Percentiles rank a stretch among this genome's conserved stretches.
Conservation (phyloP, 148 eudicot genomes). For the Nepenthes gracilis region DNA sequence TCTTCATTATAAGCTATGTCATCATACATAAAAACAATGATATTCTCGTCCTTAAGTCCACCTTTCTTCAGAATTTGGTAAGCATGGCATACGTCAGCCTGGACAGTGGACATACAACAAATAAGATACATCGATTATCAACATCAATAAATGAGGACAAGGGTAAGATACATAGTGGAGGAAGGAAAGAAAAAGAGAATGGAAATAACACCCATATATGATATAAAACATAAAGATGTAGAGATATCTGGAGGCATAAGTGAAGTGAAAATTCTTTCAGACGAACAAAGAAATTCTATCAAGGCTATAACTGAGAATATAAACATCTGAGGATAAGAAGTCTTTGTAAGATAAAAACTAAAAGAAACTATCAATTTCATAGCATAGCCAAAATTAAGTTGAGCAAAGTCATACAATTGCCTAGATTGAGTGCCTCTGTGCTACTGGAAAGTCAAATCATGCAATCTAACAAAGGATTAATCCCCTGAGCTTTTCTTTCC, state of each 20-base stretch:
- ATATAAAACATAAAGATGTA: background rate
- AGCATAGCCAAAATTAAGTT: background rate
- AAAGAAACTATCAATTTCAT: background rate
- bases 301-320: background rate
- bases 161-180: background rate
- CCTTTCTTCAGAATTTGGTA: slow-evolving; percentile 57
- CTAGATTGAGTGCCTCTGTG: background rate
- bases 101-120: background rate
- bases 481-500: background rate
- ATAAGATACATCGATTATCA: background rate
- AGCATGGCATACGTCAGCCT: slow-evolving; percentile 63
- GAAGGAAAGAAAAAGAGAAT: background rate
- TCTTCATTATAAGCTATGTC: slow-evolving; percentile 39
- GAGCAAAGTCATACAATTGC: background rate
- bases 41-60: slow-evolving; percentile 53
- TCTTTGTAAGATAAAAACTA: background rate
- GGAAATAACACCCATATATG: background rate
- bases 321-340: background rate
- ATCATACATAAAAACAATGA: slow-evolving; percentile 52
- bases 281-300: background rate
- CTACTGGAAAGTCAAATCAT: background rate
- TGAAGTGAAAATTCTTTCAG: background rate
- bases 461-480: no score
- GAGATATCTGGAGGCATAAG: background rate
- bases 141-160: background rate